Evolutionary conservation across 164 flowering plant genomes (phyloP).

Genomic region (Umbellularia californica): DNA sequence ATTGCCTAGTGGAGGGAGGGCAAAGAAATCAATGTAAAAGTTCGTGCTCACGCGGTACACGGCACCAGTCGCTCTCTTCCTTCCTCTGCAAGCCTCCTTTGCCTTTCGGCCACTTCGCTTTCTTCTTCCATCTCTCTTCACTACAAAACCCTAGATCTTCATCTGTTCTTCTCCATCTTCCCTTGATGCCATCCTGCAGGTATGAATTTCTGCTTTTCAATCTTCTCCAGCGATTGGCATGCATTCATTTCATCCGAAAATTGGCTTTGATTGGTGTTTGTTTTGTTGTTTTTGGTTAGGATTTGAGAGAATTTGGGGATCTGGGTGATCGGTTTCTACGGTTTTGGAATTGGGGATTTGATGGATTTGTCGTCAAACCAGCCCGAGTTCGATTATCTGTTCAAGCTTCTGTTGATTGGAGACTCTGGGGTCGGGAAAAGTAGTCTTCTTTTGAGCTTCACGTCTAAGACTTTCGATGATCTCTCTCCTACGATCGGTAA

Average conservation of each 20-base stretch:
- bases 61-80: too few relatives aligned
- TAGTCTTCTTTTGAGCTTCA: conserved; percentile 78
- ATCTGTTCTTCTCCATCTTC: neutral
- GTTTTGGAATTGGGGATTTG: neutral
- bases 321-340: neutral
- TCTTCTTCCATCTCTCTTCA: too few relatives aligned
- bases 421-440: conserved; percentile 95
- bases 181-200: neutral
- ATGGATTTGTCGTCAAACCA: conserved; percentile 34
- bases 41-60: too few relatives aligned
- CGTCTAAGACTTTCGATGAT: conserved; percentile 53
- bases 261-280: neutral
- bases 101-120: too few relatives aligned
- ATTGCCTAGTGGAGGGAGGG: too few relatives aligned
- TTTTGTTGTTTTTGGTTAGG: neutral
- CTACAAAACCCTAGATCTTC: neutral
- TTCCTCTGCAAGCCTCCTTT: too few relatives aligned
- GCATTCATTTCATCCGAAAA: too few relatives aligned
- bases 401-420: conserved; percentile 81
- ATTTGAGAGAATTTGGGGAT: neutral
- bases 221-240: too few relatives aligned
- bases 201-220: too few relatives aligned
- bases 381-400: conserved; percentile 61
- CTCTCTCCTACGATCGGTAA: conserved; percentile 91
- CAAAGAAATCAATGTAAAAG: too few relatives aligned